Evolutionary conservation across 164 flowering plant genomes (phyloP).

Genomic region (Houttuynia cordata): DNA sequence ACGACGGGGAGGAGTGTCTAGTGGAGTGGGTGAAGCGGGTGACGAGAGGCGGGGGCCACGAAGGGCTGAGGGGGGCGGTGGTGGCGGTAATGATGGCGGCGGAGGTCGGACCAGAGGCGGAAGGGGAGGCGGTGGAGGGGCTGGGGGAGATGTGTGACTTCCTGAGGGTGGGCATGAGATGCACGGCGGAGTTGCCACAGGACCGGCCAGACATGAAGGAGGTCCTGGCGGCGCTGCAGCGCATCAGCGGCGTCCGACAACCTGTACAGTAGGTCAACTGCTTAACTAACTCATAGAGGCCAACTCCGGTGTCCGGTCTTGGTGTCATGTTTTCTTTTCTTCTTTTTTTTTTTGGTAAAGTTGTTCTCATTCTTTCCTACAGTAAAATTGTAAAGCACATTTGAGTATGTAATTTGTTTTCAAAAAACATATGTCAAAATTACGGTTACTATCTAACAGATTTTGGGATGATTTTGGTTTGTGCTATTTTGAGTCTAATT

Average conservation of each 20-base stretch:
- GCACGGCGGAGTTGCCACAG: slow-evolving; percentile 67
- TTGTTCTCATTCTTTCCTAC: neutral
- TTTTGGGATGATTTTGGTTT: no score
- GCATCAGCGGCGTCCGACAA: neutral
- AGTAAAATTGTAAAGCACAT: neutral
- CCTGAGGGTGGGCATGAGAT: slow-evolving; percentile 47
- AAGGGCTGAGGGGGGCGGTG: slow-evolving; percentile 17
- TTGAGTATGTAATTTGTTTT: no score
- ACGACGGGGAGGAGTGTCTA: slow-evolving; percentile 70
- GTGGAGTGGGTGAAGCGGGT: slow-evolving; percentile 73
- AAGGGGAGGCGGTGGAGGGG: slow-evolving; percentile 9
- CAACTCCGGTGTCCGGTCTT: no score
- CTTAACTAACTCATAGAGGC: no score
- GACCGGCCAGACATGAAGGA: slow-evolving; percentile 81
- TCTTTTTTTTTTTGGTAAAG: no score
- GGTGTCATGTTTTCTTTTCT: no score
- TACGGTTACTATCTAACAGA: no score
- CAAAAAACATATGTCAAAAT: no score
- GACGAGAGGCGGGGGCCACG: slow-evolving; percentile 22
- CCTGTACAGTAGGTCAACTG: neutral
- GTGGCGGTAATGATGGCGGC: slow-evolving; percentile 34
- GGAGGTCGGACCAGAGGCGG: slow-evolving; percentile 32
- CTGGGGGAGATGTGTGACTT: slow-evolving; percentile 52
- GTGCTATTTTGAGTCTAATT: no score
- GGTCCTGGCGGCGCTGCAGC: slow-evolving; percentile 50